phyloP scores from a whole-genome alignment of 768 basidiomycete genomes.

The Suillus tomentosus region DNA sequence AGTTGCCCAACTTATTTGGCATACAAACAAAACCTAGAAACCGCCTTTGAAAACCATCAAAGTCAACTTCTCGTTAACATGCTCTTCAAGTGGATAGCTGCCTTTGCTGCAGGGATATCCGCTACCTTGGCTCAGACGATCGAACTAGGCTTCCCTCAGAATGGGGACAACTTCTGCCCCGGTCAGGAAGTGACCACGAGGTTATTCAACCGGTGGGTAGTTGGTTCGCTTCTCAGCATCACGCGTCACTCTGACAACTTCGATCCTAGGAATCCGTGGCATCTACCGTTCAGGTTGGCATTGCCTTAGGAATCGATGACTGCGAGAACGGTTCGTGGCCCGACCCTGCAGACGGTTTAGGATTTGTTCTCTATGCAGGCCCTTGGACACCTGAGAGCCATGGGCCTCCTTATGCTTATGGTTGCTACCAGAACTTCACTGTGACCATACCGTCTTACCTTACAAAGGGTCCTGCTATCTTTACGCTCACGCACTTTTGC shows the following conservation, averaged over 20 bases:
- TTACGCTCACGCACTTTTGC: conserved; percentile 33
- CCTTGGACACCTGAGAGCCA: conserved; percentile 28
- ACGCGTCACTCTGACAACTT: background rate
- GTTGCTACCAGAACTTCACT: conserved; percentile 33
- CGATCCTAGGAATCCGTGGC: conserved; percentile 21
- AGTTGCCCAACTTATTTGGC: background rate
- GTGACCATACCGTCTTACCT: conserved; percentile 17
- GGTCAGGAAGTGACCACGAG: conserved; percentile 25
- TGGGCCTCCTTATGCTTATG: conserved; percentile 10
- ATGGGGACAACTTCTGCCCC: conserved; percentile 19
- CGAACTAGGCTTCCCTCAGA: conserved; percentile 23
- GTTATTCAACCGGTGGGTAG: conserved; percentile 25
- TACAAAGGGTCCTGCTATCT: conserved; percentile 25
- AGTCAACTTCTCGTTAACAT: background rate
- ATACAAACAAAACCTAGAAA: background rate
- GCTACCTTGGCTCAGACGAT: conserved; percentile 31
- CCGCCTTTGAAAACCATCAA: background rate
- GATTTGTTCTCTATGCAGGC: conserved; percentile 31
- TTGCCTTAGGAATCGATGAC: conserved; percentile 27
- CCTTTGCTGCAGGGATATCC: conserved; percentile 13
- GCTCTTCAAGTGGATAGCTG: conserved; percentile 9
- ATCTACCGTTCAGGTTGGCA: conserved; percentile 30
- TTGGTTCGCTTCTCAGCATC: background rate
- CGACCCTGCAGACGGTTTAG: conserved; percentile 21
- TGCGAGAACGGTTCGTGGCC: conserved; percentile 29